Evolutionary conservation across 306 rosid species (phyloP), one percentile per base, ranked within the genome.

Genomic region (Dryas octopetala): DNA sequence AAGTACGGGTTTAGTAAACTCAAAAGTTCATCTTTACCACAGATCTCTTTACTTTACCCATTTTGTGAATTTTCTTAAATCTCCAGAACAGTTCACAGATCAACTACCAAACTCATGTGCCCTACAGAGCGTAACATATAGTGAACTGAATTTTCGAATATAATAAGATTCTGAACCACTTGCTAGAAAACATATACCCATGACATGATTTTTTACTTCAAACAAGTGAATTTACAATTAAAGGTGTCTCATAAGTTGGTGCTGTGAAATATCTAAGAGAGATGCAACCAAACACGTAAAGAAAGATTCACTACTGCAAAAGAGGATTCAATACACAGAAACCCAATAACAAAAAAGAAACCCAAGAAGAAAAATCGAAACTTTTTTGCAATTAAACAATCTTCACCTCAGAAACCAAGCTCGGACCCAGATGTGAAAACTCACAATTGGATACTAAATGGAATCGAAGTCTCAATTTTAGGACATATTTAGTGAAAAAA

Each of bases 401-500:
- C 84, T 89, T 86, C 68, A 68, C 51, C 80, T 4, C 26, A 52
- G 19, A 81, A 82, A 67, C 58, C 60, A 8, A 88, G 48, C 47
- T 71, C 57, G 15, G 23, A 74, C 68, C 85, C 72, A 78, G 28
- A 64, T 60, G 58, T 46, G 57, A 70, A 23, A 44, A 50, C 44
- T 54, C 68, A 10, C 50, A 62, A 45, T 47, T 13, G 38, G 62
- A 71, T 28, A 46, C 60, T 23, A 67, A 57, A 61, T 51, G 44
- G 16, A 12, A 64, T 50, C 45, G n/a, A 23, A 19, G 53, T 66
- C 78, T 47, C 49, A 46, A 66, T 7, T 60, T 3, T 32, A 15
- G 49, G 45, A 74, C 32, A 32, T 14, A 32, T 49, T 7, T 49
- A 52, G 68, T 68, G 47, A 69, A 44, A 70, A 49, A 13, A 61